phyloP scores from a whole-genome alignment of 2,329 filamentous ascomycete genomes.

The Claviceps sp. region DNA sequence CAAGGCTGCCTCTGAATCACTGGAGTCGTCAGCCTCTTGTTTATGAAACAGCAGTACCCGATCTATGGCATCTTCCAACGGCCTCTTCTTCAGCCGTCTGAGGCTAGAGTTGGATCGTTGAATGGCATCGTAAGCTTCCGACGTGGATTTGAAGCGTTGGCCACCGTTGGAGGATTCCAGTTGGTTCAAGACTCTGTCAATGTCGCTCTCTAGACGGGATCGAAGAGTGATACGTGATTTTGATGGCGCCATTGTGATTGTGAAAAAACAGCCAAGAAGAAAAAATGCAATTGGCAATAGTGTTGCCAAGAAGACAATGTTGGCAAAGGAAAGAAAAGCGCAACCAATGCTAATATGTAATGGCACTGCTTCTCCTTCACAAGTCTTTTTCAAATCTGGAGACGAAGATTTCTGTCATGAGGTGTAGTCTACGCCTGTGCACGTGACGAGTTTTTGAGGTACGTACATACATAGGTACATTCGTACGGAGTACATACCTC shows the following conservation, averaged over 20 bases:
- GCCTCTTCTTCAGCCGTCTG: constrained; percentile 66
- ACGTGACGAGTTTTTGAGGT: too few species aligned
- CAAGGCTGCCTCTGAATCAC: constrained; percentile 35
- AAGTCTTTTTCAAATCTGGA: too few species aligned
- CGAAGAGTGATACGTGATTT: constrained; percentile 10
- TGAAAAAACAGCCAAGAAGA: neutral
- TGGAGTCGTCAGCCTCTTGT: constrained; percentile 44
- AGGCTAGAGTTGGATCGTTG: constrained; percentile 78
- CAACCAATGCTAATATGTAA: too few species aligned
- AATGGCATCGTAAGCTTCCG: constrained; percentile 63
- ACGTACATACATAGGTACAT: too few species aligned
- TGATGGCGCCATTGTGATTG: neutral
- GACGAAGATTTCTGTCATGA: too few species aligned
- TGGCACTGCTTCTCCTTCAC: too few species aligned
- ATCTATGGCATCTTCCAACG: constrained; percentile 76
- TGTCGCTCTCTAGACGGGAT: constrained; percentile 46
- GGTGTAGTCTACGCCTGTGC: too few species aligned
- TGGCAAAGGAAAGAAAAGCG: too few species aligned
- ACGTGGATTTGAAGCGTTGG: constrained; percentile 30
- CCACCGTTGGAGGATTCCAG: constrained; percentile 49
- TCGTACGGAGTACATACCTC: too few species aligned
- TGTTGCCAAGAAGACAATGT: too few species aligned
- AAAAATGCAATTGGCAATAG: too few species aligned
- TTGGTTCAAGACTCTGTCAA: constrained; percentile 70
- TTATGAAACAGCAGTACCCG: constrained; percentile 63